Percentiles rank a stretch among this genome's conserved stretches.
These are phyloP conservation scores for Cylindrotheca fusiformis DNA, from an alignment of 108 stramenopile genomes.

Conservation along the genomic window DNA sequence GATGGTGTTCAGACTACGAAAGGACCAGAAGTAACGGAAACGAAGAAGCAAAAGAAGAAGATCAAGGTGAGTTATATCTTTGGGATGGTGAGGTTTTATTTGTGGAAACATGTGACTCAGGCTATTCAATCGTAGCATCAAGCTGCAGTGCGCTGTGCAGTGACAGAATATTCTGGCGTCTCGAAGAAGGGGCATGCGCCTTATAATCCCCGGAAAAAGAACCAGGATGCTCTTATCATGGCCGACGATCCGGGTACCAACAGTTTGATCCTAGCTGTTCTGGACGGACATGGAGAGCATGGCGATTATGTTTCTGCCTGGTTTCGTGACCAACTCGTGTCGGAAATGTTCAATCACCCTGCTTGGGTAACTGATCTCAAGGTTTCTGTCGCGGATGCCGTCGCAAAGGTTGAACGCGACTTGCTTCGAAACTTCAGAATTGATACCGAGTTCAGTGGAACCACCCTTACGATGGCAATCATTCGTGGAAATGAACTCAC, in stretches of 20 bases:
- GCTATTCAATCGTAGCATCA: slow-evolving; percentile 21
- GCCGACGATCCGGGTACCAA: slow-evolving; percentile 90
- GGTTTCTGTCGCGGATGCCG: slow-evolving; percentile 73
- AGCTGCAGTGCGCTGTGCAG: slow-evolving; percentile 66
- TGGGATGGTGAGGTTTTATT: background rate
- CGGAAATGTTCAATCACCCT: slow-evolving; percentile 87
- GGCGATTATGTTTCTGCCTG: slow-evolving; percentile 93
- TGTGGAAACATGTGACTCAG: background rate
- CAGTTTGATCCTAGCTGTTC: slow-evolving; percentile 88
- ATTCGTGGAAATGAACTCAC: slow-evolving; percentile 84
- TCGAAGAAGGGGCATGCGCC: slow-evolving; percentile 98
- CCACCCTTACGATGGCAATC: slow-evolving; percentile 92
- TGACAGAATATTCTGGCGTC: slow-evolving; percentile 93
- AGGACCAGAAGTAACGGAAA: slow-evolving; percentile 24
- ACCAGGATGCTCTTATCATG: slow-evolving; percentile 98
- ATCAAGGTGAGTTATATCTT: slow-evolving; percentile 30
- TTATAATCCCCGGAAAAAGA: slow-evolving; percentile 98
- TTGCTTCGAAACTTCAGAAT: slow-evolving; percentile 88
- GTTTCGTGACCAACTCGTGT: slow-evolving; percentile 86
- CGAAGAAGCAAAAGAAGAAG: slow-evolving; percentile 27
- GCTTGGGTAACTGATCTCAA: slow-evolving; percentile 76
- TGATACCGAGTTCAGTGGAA: slow-evolving; percentile 95
- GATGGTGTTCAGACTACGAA: slow-evolving; percentile 56
- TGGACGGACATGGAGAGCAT: slow-evolving; percentile 98
- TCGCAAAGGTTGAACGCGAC: slow-evolving; percentile 87